These are phyloP conservation scores for Cyberlindnera misumaiensis DNA, from an alignment of 805 yeast species.

Conservation along the genomic window DNA sequence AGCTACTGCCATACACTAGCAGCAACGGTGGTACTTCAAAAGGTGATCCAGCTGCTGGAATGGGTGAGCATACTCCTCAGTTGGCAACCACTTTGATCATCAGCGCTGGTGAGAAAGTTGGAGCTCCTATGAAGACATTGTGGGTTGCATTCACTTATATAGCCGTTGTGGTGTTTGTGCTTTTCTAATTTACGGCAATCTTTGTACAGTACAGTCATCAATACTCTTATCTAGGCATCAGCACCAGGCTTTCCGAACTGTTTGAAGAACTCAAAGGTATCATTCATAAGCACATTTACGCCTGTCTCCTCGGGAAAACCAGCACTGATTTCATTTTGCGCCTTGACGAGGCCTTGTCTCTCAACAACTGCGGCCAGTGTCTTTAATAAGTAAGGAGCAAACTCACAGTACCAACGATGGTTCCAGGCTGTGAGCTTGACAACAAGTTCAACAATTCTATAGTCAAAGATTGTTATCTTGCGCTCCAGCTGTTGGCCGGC, in stretches of 20 bases:
- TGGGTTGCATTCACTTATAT: too few species aligned
- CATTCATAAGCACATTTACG: slow-evolving; percentile 48
- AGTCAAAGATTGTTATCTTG: slow-evolving; percentile 32
- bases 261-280: slow-evolving; percentile 39
- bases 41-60: slow-evolving; percentile 67
- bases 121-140: slow-evolving; percentile 61
- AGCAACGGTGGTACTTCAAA: slow-evolving; percentile 61
- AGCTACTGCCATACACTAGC: slow-evolving; percentile 56
- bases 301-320: slow-evolving; percentile 53
- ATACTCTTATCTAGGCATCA: background rate
- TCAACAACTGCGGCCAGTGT: slow-evolving; percentile 55
- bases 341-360: slow-evolving; percentile 73
- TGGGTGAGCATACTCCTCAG: background rate
- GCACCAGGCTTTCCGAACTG: slow-evolving; percentile 9
- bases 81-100: slow-evolving; percentile 27
- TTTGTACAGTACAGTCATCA: too few species aligned
- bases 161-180: too few species aligned
- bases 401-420: slow-evolving; percentile 95
- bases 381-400: slow-evolving; percentile 62
- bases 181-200: too few species aligned
- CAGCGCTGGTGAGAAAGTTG: slow-evolving; percentile 48
- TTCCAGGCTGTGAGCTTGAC: slow-evolving; percentile 93
- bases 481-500: slow-evolving; percentile 25
- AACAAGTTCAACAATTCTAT: slow-evolving; percentile 50
- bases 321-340: slow-evolving; percentile 65